These are phyloP conservation scores for Pseudogymnoascus sp. DNA, from an alignment of 2,329 filamentous ascomycete species.

Conservation along the genomic window DNA sequence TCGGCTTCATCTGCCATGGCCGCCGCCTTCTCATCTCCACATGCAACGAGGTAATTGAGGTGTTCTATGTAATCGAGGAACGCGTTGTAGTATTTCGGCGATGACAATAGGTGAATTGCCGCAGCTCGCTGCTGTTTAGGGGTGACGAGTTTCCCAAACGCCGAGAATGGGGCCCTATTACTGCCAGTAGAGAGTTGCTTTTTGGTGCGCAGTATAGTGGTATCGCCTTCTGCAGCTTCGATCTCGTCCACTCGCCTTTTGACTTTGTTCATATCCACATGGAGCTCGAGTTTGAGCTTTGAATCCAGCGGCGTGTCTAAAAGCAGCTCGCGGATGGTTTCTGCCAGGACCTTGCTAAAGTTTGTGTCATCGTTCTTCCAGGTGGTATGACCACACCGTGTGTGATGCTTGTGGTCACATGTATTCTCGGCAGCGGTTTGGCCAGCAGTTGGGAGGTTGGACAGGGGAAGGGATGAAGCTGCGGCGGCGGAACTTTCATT, in stretches of 20 bases:
- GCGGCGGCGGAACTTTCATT: not conserved
- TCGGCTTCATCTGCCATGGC: not conserved
- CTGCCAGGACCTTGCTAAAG: not conserved
- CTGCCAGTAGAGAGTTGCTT: not conserved
- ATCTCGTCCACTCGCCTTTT: not conserved
- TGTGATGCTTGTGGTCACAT: not conserved
- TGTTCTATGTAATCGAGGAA: slow-evolving; percentile 1
- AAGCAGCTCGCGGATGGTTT: not conserved
- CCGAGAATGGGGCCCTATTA: not conserved
- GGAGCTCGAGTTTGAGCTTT: not conserved
- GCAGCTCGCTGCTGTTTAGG: not conserved
- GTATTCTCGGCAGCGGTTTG: not conserved
- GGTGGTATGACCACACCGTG: not conserved
- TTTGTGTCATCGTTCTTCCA: not conserved
- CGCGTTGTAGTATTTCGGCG: slow-evolving; percentile 3
- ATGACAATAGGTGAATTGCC: not conserved
- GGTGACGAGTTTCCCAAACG: not conserved
- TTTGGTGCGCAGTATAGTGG: not conserved
- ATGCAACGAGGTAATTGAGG: not conserved
- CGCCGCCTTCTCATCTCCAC: not conserved
- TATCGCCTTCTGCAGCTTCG: not conserved
- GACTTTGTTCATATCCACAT: slow-evolving; percentile 1
- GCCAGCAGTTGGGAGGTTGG: not conserved
- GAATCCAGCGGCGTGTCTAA: not conserved
- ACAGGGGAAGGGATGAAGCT: not conserved